Conservation (phyloP, 1,284 basidiomycete genomes). For the Marasmius tenuissimus region DNA sequence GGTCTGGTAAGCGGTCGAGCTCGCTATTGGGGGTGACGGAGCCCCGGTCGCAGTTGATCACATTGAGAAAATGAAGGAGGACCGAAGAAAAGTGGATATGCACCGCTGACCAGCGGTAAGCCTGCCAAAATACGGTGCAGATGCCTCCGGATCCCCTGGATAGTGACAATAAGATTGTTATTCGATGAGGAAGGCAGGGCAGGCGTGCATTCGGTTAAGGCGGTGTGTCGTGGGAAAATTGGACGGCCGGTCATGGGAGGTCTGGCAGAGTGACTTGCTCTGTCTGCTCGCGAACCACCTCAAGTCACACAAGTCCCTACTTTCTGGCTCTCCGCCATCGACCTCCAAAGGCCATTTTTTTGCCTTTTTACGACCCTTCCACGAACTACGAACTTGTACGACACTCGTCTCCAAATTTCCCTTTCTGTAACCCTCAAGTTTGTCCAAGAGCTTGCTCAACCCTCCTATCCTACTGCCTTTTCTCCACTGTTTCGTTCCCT, state of each 20-base stretch:
- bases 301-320: not conserved
- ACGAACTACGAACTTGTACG: constrained; percentile 56
- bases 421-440: constrained; percentile 23
- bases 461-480: constrained; percentile 21
- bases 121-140: not conserved
- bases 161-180: not conserved
- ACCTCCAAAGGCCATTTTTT: constrained; percentile 8
- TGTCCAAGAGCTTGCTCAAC: constrained; percentile 22
- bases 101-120: not conserved
- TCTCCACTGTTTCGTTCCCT: constrained; percentile 12
- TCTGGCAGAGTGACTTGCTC: not conserved
- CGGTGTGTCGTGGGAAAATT: not conserved
- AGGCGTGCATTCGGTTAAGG: not conserved
- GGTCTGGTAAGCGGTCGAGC: too few species aligned
- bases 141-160: not conserved
- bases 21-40: too few species aligned
- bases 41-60: not conserved
- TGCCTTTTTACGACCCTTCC: constrained; percentile 60
- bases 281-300: not conserved
- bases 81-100: not conserved
- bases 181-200: not conserved
- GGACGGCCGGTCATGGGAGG: not conserved
- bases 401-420: constrained; percentile 43
- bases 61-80: not conserved
- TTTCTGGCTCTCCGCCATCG: not conserved